Evolutionary conservation across 2,329 filamentous ascomycete genomes (phyloP).

Genomic region (Fusarium staphyleae): DNA sequence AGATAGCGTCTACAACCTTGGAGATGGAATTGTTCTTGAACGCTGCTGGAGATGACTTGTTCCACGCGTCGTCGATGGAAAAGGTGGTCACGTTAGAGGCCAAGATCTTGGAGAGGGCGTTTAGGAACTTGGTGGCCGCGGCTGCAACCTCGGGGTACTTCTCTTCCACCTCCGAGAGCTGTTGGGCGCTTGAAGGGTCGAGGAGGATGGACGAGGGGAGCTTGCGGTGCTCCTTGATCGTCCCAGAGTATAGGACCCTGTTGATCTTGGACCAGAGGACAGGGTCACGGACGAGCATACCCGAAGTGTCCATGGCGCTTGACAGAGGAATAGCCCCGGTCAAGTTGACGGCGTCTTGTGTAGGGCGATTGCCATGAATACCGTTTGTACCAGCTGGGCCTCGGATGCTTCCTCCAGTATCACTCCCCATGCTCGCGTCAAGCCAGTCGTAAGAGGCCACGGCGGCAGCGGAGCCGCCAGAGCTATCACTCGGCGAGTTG

Average conservation of each 20-base stretch:
- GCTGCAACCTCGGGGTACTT: neutral
- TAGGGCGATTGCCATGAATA: conserved; percentile 55
- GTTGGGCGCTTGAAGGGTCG: neutral
- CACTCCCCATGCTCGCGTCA: conserved; percentile 40
- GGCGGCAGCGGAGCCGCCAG: conserved; percentile 49
- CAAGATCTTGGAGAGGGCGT: neutral
- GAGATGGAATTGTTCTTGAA: neutral
- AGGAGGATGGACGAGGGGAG: neutral
- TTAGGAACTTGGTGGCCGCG: neutral
- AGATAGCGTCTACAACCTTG: neutral
- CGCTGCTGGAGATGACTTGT: neutral
- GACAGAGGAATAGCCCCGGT: conserved; percentile 54
- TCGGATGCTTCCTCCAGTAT: conserved; percentile 48
- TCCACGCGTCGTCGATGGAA: conserved; percentile 3
- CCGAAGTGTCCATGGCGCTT: conserved; percentile 48
- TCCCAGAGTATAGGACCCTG: neutral
- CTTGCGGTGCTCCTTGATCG: neutral
- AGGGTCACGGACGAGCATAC: conserved; percentile 8
- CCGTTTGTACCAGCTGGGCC: conserved; percentile 53
- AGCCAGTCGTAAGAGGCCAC: conserved; percentile 54
- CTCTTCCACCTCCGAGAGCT: fast-evolving
- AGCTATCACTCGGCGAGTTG: conserved; percentile 55
- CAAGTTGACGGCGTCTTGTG: conserved; percentile 46
- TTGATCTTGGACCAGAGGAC: conserved; percentile 1
- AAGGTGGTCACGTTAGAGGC: neutral